phyloP scores from a whole-genome alignment of 495 filamentous ascomycete genomes.

The Hypoxylon perforatum region DNA sequence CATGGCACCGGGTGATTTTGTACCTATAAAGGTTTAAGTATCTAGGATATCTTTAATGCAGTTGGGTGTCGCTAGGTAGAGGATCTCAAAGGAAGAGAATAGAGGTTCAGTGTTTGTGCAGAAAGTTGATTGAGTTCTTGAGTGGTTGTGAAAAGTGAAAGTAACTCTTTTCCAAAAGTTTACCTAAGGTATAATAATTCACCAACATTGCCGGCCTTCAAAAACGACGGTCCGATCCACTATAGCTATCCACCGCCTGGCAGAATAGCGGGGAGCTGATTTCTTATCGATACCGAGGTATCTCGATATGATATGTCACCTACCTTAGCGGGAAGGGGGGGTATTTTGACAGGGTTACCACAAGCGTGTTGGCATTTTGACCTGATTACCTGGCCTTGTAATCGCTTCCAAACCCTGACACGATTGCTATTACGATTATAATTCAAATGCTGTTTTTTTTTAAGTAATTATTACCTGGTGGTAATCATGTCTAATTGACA shows the following conservation, averaged over 20 bases:
- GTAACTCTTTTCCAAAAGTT: slow-evolving; percentile 11
- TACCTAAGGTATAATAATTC: neutral
- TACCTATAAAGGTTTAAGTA: neutral
- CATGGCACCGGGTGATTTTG: slow-evolving; percentile 44
- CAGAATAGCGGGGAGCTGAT: slow-evolving; percentile 19
- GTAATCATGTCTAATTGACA: no score
- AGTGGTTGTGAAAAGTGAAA: slow-evolving; percentile 3
- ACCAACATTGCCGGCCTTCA: slow-evolving; percentile 2
- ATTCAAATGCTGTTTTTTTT: no score
- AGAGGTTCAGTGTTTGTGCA: neutral
- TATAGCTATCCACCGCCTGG: slow-evolving; percentile 18
- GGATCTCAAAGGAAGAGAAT: neutral
- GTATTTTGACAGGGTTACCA: no score
- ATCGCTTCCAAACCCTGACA: no score
- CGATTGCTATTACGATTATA: no score
- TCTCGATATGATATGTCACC: no score
- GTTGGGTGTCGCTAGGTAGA: neutral
- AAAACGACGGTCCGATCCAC: neutral
- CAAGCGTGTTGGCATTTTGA: no score
- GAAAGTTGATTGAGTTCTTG: neutral
- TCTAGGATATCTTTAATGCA: neutral
- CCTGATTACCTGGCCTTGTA: no score
- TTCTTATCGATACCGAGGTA: slow-evolving; percentile 30
- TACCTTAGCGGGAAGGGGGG: no score
- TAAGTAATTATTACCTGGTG: no score